Percentiles rank a stretch among this genome's conserved stretches.
Conservation (phyloP, 345 rosid genomes). For the Chamaenerion angustifolium region DNA sequence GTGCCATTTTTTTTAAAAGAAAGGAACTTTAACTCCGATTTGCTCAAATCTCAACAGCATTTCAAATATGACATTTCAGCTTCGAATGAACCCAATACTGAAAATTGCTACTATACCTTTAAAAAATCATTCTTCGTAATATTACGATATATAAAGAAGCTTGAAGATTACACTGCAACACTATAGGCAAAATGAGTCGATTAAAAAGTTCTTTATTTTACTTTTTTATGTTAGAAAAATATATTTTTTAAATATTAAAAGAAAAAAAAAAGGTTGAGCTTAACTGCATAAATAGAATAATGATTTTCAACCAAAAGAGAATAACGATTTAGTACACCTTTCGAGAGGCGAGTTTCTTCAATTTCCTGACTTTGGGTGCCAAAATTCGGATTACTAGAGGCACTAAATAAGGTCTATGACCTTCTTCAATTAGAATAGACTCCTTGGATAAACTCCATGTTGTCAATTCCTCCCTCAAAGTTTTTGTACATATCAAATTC, state of each 20-base stretch:
- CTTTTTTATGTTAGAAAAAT: too few relatives aligned
- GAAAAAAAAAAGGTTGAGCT: too few relatives aligned
- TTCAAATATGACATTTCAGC: too few relatives aligned
- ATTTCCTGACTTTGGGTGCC: conserved; percentile 77
- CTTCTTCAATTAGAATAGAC: conserved; percentile 36
- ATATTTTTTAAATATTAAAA: too few relatives aligned
- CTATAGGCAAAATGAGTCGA: too few relatives aligned
- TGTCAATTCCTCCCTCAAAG: conserved; percentile 66
- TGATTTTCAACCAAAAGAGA: background rate
- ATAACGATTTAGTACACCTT: conserved; percentile 23
- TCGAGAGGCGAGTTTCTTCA: conserved; percentile 66
- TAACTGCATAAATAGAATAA: background rate
- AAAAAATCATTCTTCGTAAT: too few relatives aligned
- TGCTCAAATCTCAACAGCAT: too few relatives aligned
- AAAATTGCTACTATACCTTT: too few relatives aligned
- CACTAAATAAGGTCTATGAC: conserved; percentile 46
- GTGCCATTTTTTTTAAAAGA: background rate
- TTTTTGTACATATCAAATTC: conserved; percentile 62
- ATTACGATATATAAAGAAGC: too few relatives aligned
- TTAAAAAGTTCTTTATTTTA: too few relatives aligned
- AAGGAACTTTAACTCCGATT: background rate
- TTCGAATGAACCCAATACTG: too few relatives aligned
- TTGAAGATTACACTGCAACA: too few relatives aligned
- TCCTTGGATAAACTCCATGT: conserved; percentile 76
- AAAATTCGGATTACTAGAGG: conserved; percentile 55